Evolutionary conservation across 75 land plant species (phyloP), one percentile per base, ranked within the genome.

Genomic region (Isoetes taiwanensis): DNA sequence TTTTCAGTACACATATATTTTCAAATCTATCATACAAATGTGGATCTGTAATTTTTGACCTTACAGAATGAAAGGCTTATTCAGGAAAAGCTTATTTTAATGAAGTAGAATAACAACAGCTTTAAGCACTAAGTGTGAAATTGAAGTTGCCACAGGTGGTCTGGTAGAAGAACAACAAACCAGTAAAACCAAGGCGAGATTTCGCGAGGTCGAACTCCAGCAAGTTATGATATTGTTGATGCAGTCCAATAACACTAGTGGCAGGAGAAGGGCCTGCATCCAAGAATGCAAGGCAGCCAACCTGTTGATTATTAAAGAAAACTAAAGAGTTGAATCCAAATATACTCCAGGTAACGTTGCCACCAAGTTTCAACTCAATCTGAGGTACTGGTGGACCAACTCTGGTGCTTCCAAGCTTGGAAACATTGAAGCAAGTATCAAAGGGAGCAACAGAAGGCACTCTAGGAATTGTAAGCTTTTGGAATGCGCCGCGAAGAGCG

Each of bases 121-220:
- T 37, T 37, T 37, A 14, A 14, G 38, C 38, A 14, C 21, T 23
- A 5, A 46, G 23, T 6, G 50, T 46, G 50, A 23, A 19, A 23
- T 46, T 46, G n/a, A 46, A 46, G 23, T 46, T 46, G n/a, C 12
- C 5, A n/a, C 50, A 46, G 5, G 50, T 46, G 50, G 50, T 46
- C 50, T 46, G 50, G 16, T 8, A 46, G 50, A 46, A 46, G 50
- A 8, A 46, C 21, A 46, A 23, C 21, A 46, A 19, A 19, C 50
- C 50, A n/a, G 50, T 46, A 23, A 46, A 46, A 19, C 50, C 50
- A 46, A 46, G 23, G 25, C 50, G 50, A 16, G 16, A 23, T 23
- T 46, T 46, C 19, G 16, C 50, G 12, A 46, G 50, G 23, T 46
- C 50, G 4, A 46, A 46, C 12, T 23, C 21, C n/a, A 46, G 8